phyloP scores from a whole-genome alignment of 495 filamentous ascomycete species.

The Trichoderma erinaceum region DNA sequence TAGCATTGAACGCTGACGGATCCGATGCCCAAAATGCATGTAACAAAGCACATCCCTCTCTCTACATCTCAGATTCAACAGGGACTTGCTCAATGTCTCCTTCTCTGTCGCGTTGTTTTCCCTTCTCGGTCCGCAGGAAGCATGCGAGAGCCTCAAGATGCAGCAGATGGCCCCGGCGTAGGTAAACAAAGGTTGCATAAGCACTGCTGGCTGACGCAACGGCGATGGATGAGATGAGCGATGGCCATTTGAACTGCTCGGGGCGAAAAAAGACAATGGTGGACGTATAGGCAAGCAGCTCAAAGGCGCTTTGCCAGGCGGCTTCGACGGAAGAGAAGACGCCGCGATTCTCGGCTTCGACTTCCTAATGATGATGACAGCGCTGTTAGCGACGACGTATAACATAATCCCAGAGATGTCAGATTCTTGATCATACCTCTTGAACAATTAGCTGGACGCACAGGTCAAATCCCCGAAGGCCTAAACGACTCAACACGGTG shows the following conservation, averaged over 20 bases:
- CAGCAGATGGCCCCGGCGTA: conserved; percentile 56
- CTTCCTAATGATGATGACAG: conserved; percentile 31
- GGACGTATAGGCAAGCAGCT: conserved; percentile 53
- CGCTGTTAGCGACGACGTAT: not conserved
- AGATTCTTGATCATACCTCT: conserved; percentile 39
- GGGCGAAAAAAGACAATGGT: conserved; percentile 56
- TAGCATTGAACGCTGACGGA: too few relatives aligned
- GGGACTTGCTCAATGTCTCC: not conserved
- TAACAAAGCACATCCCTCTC: too few relatives aligned
- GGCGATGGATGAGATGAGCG: conserved; percentile 49
- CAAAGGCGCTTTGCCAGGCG: conserved; percentile 59
- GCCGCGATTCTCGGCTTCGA: conserved; percentile 45
- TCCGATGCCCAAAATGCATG: too few relatives aligned
- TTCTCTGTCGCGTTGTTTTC: not conserved
- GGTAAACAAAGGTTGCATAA: conserved; percentile 52
- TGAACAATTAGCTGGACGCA: conserved; percentile 60
- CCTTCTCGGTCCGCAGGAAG: not conserved
- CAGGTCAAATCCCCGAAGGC: conserved; percentile 65
- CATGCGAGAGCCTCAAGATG: conserved; percentile 28
- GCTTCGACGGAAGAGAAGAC: conserved; percentile 58
- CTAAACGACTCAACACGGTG: conserved; percentile 53
- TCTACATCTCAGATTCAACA: not conserved
- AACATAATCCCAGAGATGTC: not conserved
- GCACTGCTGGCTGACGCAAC: conserved; percentile 42
- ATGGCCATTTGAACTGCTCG: conserved; percentile 55